Evolutionary conservation across 2,329 filamentous ascomycete genomes (phyloP).

Genomic region (Thelonectria olida): DNA sequence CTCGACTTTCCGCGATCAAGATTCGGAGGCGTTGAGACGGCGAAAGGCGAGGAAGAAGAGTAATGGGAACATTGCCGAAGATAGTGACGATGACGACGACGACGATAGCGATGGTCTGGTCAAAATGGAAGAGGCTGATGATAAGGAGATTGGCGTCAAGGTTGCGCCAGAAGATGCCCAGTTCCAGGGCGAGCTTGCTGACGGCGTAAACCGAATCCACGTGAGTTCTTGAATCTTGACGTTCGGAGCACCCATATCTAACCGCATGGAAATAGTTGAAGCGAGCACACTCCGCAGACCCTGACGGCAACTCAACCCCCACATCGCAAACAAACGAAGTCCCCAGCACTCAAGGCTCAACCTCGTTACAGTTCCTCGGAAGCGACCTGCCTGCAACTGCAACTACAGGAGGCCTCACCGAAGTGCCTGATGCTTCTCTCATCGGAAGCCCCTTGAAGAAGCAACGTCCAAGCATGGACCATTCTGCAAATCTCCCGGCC

Average conservation of each 20-base stretch:
- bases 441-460: slow-evolving; percentile 81
- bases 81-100: slow-evolving; percentile 81
- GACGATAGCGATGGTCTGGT: slow-evolving; percentile 67
- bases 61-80: slow-evolving; percentile 73
- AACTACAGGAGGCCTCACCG: slow-evolving; percentile 27
- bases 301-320: slow-evolving; percentile 56
- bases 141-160: slow-evolving; percentile 67
- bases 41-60: slow-evolving; percentile 69
- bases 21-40: slow-evolving; percentile 63
- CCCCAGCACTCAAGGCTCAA: slow-evolving; percentile 41
- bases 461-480: slow-evolving; percentile 68
- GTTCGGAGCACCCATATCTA: not conserved
- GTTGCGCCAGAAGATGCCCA: slow-evolving; percentile 76
- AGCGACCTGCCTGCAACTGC: slow-evolving; percentile 23
- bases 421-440: slow-evolving; percentile 49
- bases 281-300: slow-evolving; percentile 80
- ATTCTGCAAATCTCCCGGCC: slow-evolving; percentile 38
- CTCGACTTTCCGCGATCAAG: slow-evolving; percentile 82
- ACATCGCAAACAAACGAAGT: slow-evolving; percentile 54
- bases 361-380: slow-evolving; percentile 25
- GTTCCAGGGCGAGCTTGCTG: slow-evolving; percentile 78
- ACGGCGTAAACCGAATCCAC: slow-evolving; percentile 83
- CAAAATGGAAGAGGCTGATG: slow-evolving; percentile 72
- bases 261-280: slow-evolving; percentile 68
- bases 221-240: slow-evolving; percentile 56